Conservation (phyloP, 108 stramenopile species). For the Nitzschia sp. region DNA sequence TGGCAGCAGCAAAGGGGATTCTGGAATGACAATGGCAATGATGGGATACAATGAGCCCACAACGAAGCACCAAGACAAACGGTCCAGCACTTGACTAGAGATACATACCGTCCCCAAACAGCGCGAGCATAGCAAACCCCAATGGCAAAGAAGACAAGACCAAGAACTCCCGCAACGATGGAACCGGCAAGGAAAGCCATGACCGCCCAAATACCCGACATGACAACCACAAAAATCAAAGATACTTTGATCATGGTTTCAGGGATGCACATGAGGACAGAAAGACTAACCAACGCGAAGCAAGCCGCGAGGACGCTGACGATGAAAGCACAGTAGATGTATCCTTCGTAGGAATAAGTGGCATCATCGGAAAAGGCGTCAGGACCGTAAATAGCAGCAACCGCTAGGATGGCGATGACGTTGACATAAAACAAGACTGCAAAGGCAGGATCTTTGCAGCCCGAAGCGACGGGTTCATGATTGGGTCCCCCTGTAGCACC, state of each 20-base stretch:
- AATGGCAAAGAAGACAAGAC: conserved; percentile 63
- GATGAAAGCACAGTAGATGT: conserved; percentile 50
- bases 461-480: conserved; percentile 29
- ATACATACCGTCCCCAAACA: conserved; percentile 34
- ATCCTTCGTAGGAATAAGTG: conserved; percentile 43
- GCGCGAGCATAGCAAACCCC: conserved; percentile 53
- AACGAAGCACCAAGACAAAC: conserved; percentile 36
- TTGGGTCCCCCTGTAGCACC: background rate
- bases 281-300: conserved; percentile 49
- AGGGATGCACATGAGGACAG: conserved; percentile 69
- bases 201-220: conserved; percentile 51
- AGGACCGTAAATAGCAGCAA: conserved; percentile 51
- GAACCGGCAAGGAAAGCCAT: conserved; percentile 46
- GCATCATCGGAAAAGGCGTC: conserved; percentile 39
- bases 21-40: conserved; percentile 15
- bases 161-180: conserved; percentile 59
- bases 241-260: conserved; percentile 69
- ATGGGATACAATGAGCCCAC: conserved; percentile 8
- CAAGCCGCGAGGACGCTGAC: conserved; percentile 44
- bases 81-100: background rate
- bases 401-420: conserved; percentile 59
- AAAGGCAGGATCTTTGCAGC: conserved; percentile 85
- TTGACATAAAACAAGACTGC: conserved; percentile 66
- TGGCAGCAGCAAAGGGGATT: conserved; percentile 44
- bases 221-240: conserved; percentile 57